Evolutionary conservation across 2,329 filamentous ascomycete genomes (phyloP), one percentile per base, ranked within the genome.

Genomic region (Ophiocordyceps sinensis): DNA sequence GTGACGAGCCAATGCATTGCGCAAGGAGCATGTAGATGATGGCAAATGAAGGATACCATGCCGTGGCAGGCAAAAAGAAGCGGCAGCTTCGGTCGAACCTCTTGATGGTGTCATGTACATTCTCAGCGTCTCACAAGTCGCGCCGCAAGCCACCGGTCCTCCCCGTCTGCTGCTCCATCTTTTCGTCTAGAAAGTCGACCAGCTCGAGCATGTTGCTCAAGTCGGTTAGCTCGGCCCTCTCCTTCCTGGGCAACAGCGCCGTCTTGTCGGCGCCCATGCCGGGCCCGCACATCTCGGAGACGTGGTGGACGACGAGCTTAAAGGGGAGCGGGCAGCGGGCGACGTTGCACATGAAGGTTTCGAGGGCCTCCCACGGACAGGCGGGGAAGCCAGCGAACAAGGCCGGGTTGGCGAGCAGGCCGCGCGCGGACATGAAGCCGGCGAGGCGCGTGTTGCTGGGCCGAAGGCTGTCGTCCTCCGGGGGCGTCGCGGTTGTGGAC

Each of bases 341-440:
- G 10, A 70, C 70, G 44, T 73, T 70, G 44, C 64, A 69, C 62
- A 84, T 63, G 54, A 85, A 82, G 13, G 63, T 59, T 51, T 78
- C 74, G 21, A 83, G 69, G 2, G 73, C 77, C 38, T 73, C 68
- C 71, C 73, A 78, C 2, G 77, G 71, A 45, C 77, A 80, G 19
- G 65, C 58, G 5, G 68, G 57, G 49, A 70, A 52, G 37, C 75
- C 70, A 0, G 73, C 68, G 56, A 79, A 84, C 39, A 84, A 59
- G 4, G 77, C 75, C 2, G 80, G 80, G 56, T 84, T 83, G 49
- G 75, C 65, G 35, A 84, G 68, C 3, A 84, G 64, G 9, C 77
- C 79, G 38, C 80, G 70, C 8, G 80, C 80, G 17, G 79, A 76
- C 80, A 85, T 84, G 42, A 84, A 71, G 30, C 80, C 77, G 1